These are phyloP conservation scores for Penicillium sp. DNA, from an alignment of 2,329 filamentous ascomycete genomes.

Conservation along the genomic window DNA sequence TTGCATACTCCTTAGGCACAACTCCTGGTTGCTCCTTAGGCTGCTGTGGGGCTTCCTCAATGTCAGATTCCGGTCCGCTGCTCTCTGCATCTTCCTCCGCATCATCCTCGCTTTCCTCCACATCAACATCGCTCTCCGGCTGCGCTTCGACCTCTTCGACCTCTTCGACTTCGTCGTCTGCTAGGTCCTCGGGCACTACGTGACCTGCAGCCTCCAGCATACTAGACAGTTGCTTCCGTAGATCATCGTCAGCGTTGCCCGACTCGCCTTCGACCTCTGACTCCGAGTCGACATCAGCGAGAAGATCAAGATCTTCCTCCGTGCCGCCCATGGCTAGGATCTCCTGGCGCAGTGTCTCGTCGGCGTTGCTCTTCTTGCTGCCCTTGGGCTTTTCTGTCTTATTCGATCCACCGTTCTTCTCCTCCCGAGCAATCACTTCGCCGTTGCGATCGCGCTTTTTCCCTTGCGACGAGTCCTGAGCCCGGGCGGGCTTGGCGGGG, in stretches of 20 bases:
- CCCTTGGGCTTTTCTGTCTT: slow-evolving; percentile 18
- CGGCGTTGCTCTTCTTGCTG: slow-evolving; percentile 18
- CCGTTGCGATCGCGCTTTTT: slow-evolving; percentile 49
- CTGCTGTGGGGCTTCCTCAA: slow-evolving; percentile 28
- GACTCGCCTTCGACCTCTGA: slow-evolving; percentile 44
- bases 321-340: slow-evolving; percentile 48
- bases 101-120: slow-evolving; percentile 31
- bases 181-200: slow-evolving; percentile 34
- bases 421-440: slow-evolving; percentile 40
- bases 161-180: slow-evolving; percentile 31
- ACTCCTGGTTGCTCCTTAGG: slow-evolving; percentile 20
- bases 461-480: slow-evolving; percentile 31
- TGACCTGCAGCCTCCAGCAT: slow-evolving; percentile 38
- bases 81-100: slow-evolving; percentile 26
- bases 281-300: slow-evolving; percentile 45
- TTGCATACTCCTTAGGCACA: slow-evolving; percentile 38
- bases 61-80: slow-evolving; percentile 25
- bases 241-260: slow-evolving; percentile 33
- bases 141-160: slow-evolving; percentile 25
- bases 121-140: slow-evolving; percentile 36
- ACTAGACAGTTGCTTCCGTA: slow-evolving; percentile 42
- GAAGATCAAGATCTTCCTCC: slow-evolving; percentile 48
- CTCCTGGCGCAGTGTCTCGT: slow-evolving; percentile 41
- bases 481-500: slow-evolving; percentile 22
- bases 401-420: slow-evolving; percentile 27